Conservation (phyloP, 2,329 filamentous ascomycete genomes). For the Clarireedia paspali region DNA sequence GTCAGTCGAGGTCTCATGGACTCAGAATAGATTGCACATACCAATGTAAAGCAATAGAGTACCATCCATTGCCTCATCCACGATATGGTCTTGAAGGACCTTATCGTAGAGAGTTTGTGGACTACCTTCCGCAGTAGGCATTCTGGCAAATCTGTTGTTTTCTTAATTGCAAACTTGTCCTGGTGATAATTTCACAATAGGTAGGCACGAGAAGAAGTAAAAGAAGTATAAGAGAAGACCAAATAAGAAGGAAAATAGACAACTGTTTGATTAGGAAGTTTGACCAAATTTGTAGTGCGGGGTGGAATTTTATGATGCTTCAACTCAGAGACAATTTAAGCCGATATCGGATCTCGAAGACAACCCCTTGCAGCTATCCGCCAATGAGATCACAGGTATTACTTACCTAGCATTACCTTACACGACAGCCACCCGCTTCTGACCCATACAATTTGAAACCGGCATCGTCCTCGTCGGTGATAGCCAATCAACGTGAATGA, state of each 20-base stretch:
- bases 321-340: constrained; percentile 6
- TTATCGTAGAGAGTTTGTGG: constrained; percentile 82
- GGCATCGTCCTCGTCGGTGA: too few species aligned
- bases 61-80: constrained; percentile 91
- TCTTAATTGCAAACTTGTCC: neutral
- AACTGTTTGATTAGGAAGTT: neutral
- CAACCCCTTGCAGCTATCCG: neutral
- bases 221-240: neutral
- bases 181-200: neutral
- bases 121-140: constrained; percentile 11
- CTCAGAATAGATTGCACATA: constrained; percentile 34
- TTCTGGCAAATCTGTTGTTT: neutral
- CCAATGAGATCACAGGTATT: neutral
- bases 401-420: neutral
- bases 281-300: neutral
- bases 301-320: constrained; percentile 8
- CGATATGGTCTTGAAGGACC: constrained; percentile 89
- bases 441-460: neutral
- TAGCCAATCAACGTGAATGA: too few species aligned
- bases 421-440: too few species aligned
- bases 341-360: constrained; percentile 3
- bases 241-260: neutral
- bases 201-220: neutral
- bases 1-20: constrained; percentile 11
- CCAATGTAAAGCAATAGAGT: constrained; percentile 91